A percentile compares a stretch with the other conserved stretches of the same genome.
These are phyloP conservation scores for Dipteronia sinensis DNA, from an alignment of 345 rosid species.

Conservation along the genomic window DNA sequence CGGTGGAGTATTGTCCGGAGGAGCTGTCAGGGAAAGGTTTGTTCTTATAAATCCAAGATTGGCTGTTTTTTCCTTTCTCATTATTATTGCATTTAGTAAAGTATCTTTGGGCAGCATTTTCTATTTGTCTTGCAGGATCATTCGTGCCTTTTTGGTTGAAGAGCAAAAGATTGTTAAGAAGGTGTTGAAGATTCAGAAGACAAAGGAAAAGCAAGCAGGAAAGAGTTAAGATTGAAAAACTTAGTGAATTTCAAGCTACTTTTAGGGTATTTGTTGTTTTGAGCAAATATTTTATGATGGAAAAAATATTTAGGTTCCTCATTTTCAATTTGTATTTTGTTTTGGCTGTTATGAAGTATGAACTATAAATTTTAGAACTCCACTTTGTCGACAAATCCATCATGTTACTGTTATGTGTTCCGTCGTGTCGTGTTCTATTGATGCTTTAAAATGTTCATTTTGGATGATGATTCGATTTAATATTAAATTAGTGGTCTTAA, in stretches of 20 bases:
- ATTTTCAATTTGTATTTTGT: constrained; percentile 17
- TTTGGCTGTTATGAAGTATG: constrained; percentile 19
- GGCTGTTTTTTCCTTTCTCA: too few relatives aligned
- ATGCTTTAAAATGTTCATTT: constrained; percentile 17
- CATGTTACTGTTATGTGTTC: constrained; percentile 32
- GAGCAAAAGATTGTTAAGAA: constrained; percentile 88
- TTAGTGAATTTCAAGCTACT: background rate
- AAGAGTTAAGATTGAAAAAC: constrained; percentile 34
- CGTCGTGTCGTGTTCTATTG: constrained; percentile 6
- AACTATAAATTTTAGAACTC: constrained; percentile 5
- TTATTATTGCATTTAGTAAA: background rate
- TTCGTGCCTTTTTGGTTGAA: constrained; percentile 77
- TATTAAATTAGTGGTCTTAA: constrained; percentile 2
- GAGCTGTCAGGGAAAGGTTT: constrained; percentile 89
- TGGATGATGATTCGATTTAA: constrained; percentile 4
- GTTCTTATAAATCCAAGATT: background rate
- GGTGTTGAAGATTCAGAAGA: constrained; percentile 74
- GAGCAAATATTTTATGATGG: constrained; percentile 8
- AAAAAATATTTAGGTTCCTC: constrained; percentile 28
- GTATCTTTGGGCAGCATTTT: background rate
- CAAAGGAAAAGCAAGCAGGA: constrained; percentile 64
- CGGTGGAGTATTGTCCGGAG: constrained; percentile 80
- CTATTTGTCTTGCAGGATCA: constrained; percentile 43
- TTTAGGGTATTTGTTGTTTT: constrained; percentile 17
- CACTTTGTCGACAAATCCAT: constrained; percentile 34